Base-by-base conservation (phyloP, 129 eudicot genomes). In the Flaveria bidentis region DNA sequence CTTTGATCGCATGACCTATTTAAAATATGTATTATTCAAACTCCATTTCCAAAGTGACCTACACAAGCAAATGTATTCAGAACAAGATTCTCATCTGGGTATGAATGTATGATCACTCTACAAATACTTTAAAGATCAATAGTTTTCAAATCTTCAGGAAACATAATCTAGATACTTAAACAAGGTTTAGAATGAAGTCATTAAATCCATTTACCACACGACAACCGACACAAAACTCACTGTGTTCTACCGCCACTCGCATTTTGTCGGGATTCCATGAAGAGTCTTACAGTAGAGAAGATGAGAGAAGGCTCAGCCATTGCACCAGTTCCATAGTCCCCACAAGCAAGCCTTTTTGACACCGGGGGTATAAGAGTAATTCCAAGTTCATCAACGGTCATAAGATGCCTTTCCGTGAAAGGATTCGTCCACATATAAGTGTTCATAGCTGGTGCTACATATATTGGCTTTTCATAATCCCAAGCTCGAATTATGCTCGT, bases 221-320 rank as follows among this genome's bases (percentile, higher is more conserved):
- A 33, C 18, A n/a, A 4, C 41, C 11, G 1, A 76, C 8, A 52
- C 17, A 41, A 74, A 39, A 20, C 1, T 78, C 73, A 84, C 15
- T 81, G 83, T 30, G 33, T 44, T 60, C 36, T 80, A 75, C 76
- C 53, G 30, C 75, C 67, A 69, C 63, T 60, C 50, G 86, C 57
- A 9, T 82, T 85, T 50, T 71, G 74, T 22, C 78, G 81, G 5
- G 89, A 81, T 82, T 93, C 97, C 22, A 83, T 60, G 87, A 85
- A 93, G 67, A 90, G 86, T 58, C 93, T 88, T 67, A 93, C 86
- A 12, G 96, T 93, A 50, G 89, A 78, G 67, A 78, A 86, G 72
- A 93, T 93, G 80, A 88, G 80, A 13, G 97, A 87, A 2, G 98
- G 97, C 67, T 93, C 98, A 23, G 98, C 98, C 98, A 93, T 93